These are phyloP conservation scores for Paecilomyces sp. DNA, from an alignment of 2,329 filamentous ascomycete species.

Conservation along the genomic window DNA sequence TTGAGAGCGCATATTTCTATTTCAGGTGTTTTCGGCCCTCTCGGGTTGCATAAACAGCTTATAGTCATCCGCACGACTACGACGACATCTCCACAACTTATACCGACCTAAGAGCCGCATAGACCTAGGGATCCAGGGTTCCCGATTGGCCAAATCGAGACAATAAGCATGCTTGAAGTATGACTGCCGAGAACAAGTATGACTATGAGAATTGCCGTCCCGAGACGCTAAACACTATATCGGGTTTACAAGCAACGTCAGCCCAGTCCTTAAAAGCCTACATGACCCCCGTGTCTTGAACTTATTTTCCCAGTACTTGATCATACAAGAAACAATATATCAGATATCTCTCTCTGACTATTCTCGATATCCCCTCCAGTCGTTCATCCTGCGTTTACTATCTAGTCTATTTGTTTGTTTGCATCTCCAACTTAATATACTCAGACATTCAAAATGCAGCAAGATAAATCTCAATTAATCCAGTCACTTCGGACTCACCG, in stretches of 20 bases:
- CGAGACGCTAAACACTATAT: not conserved
- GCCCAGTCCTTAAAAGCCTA: not conserved
- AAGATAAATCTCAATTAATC: slow-evolving; percentile 51
- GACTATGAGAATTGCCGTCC: not conserved
- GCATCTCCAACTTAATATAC: not conserved
- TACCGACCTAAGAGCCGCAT: not conserved
- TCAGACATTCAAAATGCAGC: slow-evolving; percentile 19
- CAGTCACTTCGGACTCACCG: slow-evolving; percentile 57
- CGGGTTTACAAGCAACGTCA: not conserved
- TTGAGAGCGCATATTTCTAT: not conserved
- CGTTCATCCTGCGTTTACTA: not conserved
- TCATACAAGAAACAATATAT: not conserved
- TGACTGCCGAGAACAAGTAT: not conserved
- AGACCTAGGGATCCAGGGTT: not conserved
- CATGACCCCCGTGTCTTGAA: not conserved
- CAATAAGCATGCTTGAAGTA: not conserved
- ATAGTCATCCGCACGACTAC: not conserved
- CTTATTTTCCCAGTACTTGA: not conserved
- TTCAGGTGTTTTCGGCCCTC: not conserved
- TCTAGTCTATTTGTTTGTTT: not conserved
- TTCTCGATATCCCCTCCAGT: not conserved
- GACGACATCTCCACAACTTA: not conserved
- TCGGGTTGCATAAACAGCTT: not conserved
- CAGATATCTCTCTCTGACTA: not conserved
- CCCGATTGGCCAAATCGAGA: not conserved